Percentiles rank a stretch among this genome's conserved stretches.
Conservation (phyloP, 2,329 filamentous ascomycete genomes). For the Ceratocystis lukuohia region DNA sequence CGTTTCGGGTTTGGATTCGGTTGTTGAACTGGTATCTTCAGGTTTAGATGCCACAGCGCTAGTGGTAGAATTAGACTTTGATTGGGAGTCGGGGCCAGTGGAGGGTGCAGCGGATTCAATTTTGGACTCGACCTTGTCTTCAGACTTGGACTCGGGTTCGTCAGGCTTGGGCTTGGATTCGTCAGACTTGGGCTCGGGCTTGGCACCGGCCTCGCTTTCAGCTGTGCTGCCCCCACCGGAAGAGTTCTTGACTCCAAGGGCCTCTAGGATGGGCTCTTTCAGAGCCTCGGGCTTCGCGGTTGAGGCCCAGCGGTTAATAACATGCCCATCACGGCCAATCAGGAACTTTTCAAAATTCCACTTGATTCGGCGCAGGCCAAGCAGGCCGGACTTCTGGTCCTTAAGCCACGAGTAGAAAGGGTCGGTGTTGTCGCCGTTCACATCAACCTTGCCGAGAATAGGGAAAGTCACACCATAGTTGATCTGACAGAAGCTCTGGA, state of each 20-base stretch:
- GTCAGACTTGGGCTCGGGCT: not conserved
- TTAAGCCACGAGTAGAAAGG: constrained; percentile 71
- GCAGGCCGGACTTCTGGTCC: constrained; percentile 59
- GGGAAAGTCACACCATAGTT: constrained; percentile 94
- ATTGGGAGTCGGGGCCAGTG: too few species aligned
- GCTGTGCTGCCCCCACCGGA: not conserved
- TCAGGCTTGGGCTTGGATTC: not conserved
- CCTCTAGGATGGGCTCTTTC: constrained; percentile 61
- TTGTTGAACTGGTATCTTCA: not conserved
- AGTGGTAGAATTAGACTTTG: not conserved
- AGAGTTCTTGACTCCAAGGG: constrained; percentile 34
- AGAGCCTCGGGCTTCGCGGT: constrained; percentile 73
- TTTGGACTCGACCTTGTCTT: too few species aligned
- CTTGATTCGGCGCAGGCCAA: constrained; percentile 86
- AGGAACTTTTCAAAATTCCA: constrained; percentile 99
- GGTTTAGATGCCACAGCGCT: not conserved
- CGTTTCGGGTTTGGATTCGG: not conserved
- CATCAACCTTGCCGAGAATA: constrained; percentile 80
- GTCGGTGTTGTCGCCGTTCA: constrained; percentile 72
- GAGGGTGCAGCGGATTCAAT: too few species aligned
- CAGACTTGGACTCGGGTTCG: not conserved
- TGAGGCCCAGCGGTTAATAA: constrained; percentile 76
- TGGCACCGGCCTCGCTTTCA: not conserved
- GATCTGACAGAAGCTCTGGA: constrained; percentile 73
- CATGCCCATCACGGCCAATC: constrained; percentile 69